Percentiles rank a stretch among this genome's conserved stretches.
Conservation (phyloP, 169 alveolate species). For the Theileria annulata region DNA sequence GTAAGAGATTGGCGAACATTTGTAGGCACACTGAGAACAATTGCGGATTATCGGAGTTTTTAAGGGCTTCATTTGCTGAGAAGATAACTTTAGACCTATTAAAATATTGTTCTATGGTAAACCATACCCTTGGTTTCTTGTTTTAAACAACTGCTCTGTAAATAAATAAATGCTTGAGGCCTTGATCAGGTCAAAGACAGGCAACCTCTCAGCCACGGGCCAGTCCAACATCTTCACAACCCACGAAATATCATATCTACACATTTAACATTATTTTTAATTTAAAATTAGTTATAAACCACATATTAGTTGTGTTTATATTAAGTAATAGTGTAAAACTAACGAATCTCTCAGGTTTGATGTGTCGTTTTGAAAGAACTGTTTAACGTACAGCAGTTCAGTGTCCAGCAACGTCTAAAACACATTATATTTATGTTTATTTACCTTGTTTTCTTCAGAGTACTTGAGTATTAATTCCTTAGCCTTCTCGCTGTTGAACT, state of each 20-base stretch:
- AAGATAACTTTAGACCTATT: not conserved
- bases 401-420: slow-evolving; percentile 9
- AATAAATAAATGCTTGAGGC: not conserved
- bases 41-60: slow-evolving; percentile 10
- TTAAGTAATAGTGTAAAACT: not conserved
- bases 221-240: slow-evolving; percentile 55
- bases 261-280: not conserved
- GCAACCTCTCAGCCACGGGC: slow-evolving; percentile 44
- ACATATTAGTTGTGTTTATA: not conserved
- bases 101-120: not conserved
- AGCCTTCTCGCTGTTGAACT: slow-evolving; percentile 50
- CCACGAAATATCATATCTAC: slow-evolving; percentile 31
- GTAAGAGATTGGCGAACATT: slow-evolving; percentile 35
- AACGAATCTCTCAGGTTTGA: slow-evolving; percentile 9
- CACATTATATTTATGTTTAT: not conserved
- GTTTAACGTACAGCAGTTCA: slow-evolving; percentile 22
- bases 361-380: slow-evolving; percentile 3
- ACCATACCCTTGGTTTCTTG: slow-evolving; percentile 30
- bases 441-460: slow-evolving; percentile 6
- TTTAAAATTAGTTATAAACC: not conserved
- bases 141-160: slow-evolving; percentile 22
- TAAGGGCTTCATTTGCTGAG: slow-evolving; percentile 10
- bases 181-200: slow-evolving; percentile 61
- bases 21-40: slow-evolving; percentile 50
- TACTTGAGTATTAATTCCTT: slow-evolving; percentile 17